Percentiles rank a stretch among this genome's conserved stretches.
phyloP scores from a whole-genome alignment of 2,329 filamentous ascomycete species.

The Botrytis fragariae region DNA sequence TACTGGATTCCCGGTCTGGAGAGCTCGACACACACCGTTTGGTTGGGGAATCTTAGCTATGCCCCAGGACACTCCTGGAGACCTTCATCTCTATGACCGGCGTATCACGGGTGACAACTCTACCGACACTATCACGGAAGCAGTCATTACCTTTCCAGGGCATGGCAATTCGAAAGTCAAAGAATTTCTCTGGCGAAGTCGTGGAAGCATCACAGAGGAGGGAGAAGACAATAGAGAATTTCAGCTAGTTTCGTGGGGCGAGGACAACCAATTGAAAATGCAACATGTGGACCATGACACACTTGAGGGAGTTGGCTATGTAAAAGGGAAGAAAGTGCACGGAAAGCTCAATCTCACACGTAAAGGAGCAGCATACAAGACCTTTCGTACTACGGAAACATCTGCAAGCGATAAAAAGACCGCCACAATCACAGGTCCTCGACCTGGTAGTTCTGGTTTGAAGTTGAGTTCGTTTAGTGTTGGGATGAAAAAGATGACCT shows the following conservation, averaged over 20 bases:
- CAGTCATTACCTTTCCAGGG: conserved; percentile 58
- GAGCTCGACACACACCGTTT: conserved; percentile 88
- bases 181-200: conserved; percentile 85
- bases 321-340: conserved; percentile 63
- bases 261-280: conserved; percentile 77
- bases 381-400: conserved; percentile 72
- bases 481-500: conserved; percentile 45
- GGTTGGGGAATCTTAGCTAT: conserved; percentile 83
- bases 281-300: conserved; percentile 67
- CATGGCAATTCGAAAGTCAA: conserved; percentile 69
- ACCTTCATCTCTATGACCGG: conserved; percentile 81
- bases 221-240: conserved; percentile 83
- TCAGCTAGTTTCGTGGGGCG: conserved; percentile 89
- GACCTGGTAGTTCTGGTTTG: conserved; percentile 46
- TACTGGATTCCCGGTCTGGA: conserved; percentile 85
- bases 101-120: conserved; percentile 46
- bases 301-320: conserved; percentile 68
- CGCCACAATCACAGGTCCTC: conserved; percentile 61
- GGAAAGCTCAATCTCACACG: conserved; percentile 71
- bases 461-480: conserved; percentile 36
- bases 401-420: conserved; percentile 55
- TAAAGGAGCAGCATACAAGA: conserved; percentile 81
- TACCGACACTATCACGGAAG: conserved; percentile 46
- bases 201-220: conserved; percentile 64
- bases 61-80: conserved; percentile 83